phyloP scores from a whole-genome alignment of 148 eudicot genomes.

The Bassia scoparia region DNA sequence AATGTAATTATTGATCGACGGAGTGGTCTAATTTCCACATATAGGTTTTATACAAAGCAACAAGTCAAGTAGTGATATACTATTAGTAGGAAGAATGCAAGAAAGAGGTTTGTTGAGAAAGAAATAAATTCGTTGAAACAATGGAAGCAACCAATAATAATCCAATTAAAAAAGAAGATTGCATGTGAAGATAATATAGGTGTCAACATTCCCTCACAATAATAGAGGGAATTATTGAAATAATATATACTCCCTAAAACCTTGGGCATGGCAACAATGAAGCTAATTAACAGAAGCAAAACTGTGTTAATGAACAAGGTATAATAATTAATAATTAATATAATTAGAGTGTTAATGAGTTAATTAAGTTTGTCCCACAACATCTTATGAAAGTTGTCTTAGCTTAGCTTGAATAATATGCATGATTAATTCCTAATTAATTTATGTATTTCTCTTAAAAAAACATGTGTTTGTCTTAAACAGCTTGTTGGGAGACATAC shows the following conservation, averaged over 20 bases:
- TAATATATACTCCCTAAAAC: not conserved
- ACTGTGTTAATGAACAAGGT: too few relatives aligned
- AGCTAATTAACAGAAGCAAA: not conserved
- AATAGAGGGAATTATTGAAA: not conserved
- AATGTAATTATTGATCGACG: too few relatives aligned
- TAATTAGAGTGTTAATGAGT: not conserved
- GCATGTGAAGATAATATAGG: not conserved
- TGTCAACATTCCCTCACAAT: not conserved
- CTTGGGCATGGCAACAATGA: not conserved
- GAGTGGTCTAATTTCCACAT: too few relatives aligned
- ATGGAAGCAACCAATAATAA: not conserved
- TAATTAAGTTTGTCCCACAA: not conserved
- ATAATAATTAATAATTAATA: too few relatives aligned
- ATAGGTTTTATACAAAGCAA: too few relatives aligned
- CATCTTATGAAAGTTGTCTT: slow-evolving; percentile 1
- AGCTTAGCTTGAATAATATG: too few relatives aligned
- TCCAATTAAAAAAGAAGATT: not conserved
- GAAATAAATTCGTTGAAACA: not conserved
- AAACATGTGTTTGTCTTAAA: not conserved
- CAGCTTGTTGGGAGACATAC: slow-evolving; percentile 18
- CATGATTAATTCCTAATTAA: not conserved
- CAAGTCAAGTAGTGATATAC: too few relatives aligned
- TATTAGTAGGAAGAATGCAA: too few relatives aligned
- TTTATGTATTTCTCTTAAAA: not conserved
- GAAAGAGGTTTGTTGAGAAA: too few relatives aligned